phyloP scores from a whole-genome alignment of 2,329 filamentous ascomycete species.

The Ophiocordyceps camponoti-floridani region DNA sequence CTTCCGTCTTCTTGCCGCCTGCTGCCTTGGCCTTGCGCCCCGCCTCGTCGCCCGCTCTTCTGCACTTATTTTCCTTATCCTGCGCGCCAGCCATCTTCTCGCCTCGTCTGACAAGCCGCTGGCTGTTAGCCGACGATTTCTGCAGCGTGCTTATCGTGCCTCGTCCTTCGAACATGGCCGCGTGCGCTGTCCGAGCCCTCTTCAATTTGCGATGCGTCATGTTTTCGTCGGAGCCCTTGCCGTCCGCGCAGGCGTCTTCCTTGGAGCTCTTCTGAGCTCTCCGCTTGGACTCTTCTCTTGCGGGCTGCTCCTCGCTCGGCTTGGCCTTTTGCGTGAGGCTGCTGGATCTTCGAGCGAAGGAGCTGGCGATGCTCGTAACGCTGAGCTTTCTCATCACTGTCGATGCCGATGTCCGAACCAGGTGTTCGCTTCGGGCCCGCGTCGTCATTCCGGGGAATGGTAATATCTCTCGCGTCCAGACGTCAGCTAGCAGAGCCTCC shows the following conservation, averaged over 20 bases:
- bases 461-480: constrained; percentile 68
- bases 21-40: not conserved
- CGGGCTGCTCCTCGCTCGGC: not conserved
- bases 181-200: not conserved
- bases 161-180: not conserved
- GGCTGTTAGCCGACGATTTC: constrained; percentile 3
- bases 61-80: constrained; percentile 3
- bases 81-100: not conserved
- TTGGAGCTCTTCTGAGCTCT: not conserved
- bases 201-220: not conserved
- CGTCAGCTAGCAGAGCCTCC: constrained; percentile 54
- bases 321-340: constrained; percentile 21
- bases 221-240: not conserved
- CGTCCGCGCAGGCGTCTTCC: not conserved
- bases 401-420: constrained; percentile 63
- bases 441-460: constrained; percentile 68
- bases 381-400: constrained; percentile 80
- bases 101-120: not conserved
- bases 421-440: constrained; percentile 46
- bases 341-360: constrained; percentile 54
- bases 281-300: not conserved
- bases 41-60: not conserved
- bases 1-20: not conserved
- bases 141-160: not conserved
- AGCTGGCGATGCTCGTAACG: constrained; percentile 59